Conservation (phyloP, 2,329 filamentous ascomycete species). For the Aspergillus nomiae region DNA sequence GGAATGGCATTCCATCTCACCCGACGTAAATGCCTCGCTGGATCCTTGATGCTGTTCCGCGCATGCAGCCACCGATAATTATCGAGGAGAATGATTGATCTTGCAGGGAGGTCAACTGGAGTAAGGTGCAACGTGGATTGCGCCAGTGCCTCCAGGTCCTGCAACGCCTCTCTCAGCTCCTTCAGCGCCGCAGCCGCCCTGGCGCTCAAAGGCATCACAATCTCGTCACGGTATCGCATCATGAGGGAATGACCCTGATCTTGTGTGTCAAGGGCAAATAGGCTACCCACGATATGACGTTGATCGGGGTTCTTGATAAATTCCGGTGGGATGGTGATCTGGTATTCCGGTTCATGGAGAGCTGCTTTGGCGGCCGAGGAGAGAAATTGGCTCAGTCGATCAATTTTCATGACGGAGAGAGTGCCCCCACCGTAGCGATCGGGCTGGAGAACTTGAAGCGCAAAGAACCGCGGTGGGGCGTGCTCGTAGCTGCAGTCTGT, state of each 20-base stretch:
- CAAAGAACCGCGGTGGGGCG: slow-evolving; percentile 42
- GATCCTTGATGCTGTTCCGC: not conserved
- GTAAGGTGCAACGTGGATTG: not conserved
- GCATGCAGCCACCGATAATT: not conserved
- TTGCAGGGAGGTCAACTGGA: not conserved
- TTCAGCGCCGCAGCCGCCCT: not conserved
- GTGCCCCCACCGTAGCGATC: slow-evolving; percentile 28
- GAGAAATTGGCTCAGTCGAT: not conserved
- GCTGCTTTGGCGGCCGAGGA: not conserved
- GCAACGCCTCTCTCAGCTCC: not conserved
- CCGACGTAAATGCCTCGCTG: not conserved
- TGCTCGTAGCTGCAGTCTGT: slow-evolving; percentile 50
- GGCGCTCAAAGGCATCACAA: not conserved
- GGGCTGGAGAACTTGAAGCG: slow-evolving; percentile 45
- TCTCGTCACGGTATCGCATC: not conserved
- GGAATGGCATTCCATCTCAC: not conserved
- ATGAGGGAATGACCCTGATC: not conserved
- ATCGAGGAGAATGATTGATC: not conserved
- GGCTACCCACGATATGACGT: not conserved
- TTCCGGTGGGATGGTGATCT: not conserved
- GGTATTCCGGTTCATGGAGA: not conserved
- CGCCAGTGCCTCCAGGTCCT: not conserved
- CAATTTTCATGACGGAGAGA: not conserved
- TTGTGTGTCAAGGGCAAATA: not conserved
- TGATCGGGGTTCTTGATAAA: not conserved